These are phyloP conservation scores for Lablab purpureus DNA, from an alignment of 306 rosid species.

Conservation along the genomic window DNA sequence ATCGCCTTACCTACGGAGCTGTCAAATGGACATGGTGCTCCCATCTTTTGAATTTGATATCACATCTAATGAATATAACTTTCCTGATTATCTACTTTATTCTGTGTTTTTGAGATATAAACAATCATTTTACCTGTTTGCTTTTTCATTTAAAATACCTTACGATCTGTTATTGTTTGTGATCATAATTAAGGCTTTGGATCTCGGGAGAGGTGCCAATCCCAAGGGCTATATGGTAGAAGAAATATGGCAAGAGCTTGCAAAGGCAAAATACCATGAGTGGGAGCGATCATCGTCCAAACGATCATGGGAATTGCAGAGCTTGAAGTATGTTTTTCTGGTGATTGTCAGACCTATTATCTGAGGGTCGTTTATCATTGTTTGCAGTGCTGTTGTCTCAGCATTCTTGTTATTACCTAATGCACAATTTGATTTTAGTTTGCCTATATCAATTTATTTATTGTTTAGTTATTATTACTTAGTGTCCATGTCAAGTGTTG, in stretches of 20 bases:
- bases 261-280: constrained; percentile 83
- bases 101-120: constrained; percentile 19
- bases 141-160: not conserved
- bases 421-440: not conserved
- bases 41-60: not conserved
- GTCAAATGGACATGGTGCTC: not conserved
- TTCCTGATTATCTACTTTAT: not conserved
- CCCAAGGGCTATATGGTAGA: constrained; percentile 85
- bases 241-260: constrained; percentile 92
- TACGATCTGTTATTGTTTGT: constrained; percentile 1
- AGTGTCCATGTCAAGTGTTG: not conserved
- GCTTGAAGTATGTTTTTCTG: constrained; percentile 61
- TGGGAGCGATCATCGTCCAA: constrained; percentile 79
- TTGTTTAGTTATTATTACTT: constrained; percentile 18
- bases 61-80: constrained; percentile 6
- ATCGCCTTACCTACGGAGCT: constrained; percentile 6
- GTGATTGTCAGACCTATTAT: constrained; percentile 55
- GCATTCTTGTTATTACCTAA: constrained; percentile 20
- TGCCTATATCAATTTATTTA: not conserved
- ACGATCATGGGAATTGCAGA: constrained; percentile 84
- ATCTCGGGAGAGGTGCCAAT: constrained; percentile 91
- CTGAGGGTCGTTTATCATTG: constrained; percentile 38
- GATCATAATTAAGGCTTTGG: constrained; percentile 75
- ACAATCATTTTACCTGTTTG: not conserved
- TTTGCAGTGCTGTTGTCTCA: constrained; percentile 22